These are phyloP conservation scores for Piper betle DNA, from an alignment of 164 flowering plant species.

Conservation along the genomic window DNA sequence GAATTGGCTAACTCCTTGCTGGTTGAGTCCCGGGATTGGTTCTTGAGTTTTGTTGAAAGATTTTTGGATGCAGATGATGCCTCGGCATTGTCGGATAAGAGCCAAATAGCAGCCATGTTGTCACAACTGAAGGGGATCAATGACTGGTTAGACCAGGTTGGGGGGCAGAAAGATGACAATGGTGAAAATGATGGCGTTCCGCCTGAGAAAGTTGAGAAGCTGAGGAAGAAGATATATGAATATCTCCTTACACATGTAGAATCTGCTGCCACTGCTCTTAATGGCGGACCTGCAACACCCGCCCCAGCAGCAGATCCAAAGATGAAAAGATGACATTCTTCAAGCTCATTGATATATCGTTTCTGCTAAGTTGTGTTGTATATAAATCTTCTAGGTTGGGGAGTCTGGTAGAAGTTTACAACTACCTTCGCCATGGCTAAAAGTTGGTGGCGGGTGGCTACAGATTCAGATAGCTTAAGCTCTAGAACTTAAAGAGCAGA, in stretches of 20 bases:
- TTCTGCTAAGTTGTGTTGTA: neutral
- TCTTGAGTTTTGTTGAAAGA: slow-evolving; percentile 68
- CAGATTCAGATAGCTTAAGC: neutral
- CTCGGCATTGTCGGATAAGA: slow-evolving; percentile 48
- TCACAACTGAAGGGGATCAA: slow-evolving; percentile 91
- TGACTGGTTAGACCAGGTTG: slow-evolving; percentile 79
- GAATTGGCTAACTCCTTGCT: slow-evolving; percentile 57
- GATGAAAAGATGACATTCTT: slow-evolving; percentile 4
- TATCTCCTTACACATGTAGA: slow-evolving; percentile 93
- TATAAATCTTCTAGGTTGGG: neutral
- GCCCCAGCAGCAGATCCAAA: slow-evolving; percentile 3
- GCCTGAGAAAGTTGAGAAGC: slow-evolving; percentile 56
- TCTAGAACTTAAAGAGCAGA: neutral
- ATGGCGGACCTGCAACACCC: slow-evolving; percentile 19
- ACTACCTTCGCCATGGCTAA: neutral
- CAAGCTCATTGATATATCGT: neutral
- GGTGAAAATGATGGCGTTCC: slow-evolving; percentile 22
- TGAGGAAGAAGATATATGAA: slow-evolving; percentile 91
- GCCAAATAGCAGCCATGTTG: slow-evolving; percentile 79
- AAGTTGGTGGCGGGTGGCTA: neutral
- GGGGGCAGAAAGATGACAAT: slow-evolving; percentile 35
- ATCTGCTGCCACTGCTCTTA: slow-evolving; percentile 89
- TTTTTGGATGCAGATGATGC: slow-evolving; percentile 70
- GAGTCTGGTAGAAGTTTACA: neutral
- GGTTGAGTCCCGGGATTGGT: slow-evolving; percentile 75